Evolutionary conservation across 441 rosid genomes (phyloP), one percentile per base, ranked within the genome.

Genomic region (Isatis lusitanica): DNA sequence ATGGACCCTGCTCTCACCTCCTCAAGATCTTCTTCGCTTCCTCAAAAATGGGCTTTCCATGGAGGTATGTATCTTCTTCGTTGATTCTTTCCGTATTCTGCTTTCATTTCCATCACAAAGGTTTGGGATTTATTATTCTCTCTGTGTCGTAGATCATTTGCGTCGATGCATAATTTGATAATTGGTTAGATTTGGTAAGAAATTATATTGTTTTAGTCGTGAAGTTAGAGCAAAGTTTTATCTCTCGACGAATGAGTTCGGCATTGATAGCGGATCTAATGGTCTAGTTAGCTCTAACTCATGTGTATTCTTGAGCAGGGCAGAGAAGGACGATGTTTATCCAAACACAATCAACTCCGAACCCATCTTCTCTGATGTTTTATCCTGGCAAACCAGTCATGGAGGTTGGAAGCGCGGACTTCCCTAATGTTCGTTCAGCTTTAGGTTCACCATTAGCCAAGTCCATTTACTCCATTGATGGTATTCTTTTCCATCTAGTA

Each of bases 261-360:
- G 5, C 9, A 10, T 1, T 21, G 7, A 35, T 12, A 42, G 66
- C 2, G 9, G 17, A 39, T 30, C 26, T 33, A n/a, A 16, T 40
- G 52, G 38, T 74, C 38, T 61, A 31, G n/a, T 16, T 21, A 15
- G 16, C 44, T 46, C 2, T 44, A 33, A 21, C 0, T 31, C 17
- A 2, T 65, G 18, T 4, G 0, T 4, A 11, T 13, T 17, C 33
- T 60, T 72, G 73, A 39, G 53, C 86, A 91, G 96, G 84, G 85
- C 99, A 94, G 88, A 89, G 86, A 83, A 90, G 97, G 78, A 88
- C 81, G 7, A 89, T 94, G 98, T 94, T 89, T 82, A 90, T 92
- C 53, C 98, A 94, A 81, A 90, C 96, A 18, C 96, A 94, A 30
- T 71, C 96, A 0, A 94, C 99, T 0, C 98, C 98, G 1, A 94